Evolutionary conservation across 768 basidiomycete species (phyloP), one percentile per base, ranked within the genome.

Genomic region (Lentinula guzmanii): DNA sequence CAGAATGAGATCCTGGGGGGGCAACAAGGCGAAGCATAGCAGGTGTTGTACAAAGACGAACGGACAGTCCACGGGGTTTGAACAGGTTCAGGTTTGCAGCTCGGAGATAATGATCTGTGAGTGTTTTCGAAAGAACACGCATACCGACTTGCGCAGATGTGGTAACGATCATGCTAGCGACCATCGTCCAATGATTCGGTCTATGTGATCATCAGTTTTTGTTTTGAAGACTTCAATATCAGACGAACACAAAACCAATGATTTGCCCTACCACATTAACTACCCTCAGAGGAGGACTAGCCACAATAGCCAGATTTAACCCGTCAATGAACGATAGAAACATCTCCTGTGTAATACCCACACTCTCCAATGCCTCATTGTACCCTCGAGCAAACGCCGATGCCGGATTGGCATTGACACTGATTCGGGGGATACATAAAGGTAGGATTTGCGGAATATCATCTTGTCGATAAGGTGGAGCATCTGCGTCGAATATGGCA

Each of bases 151-250:
- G 45, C 1, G 68, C 67, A 43, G 48, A 54, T 9, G 62, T 62
- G 52, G 66, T 64, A 1, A 69, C 63, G 5, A 57, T 64, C 2
- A 50, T 54, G 13, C 65, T 61, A 8, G 69, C 68, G 5, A 69
- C 41, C 61, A 66, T 65, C 2, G 67, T 64, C 69, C 69, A 70
- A 46, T 70, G 67, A 35, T 68, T 66, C n/a, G 68, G 68, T 13
- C 67, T 67, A 34, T 16, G 33, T 52, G n/a, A 39, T 42, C 11
- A 42, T 31, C 28, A 24, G 21, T 28, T 5, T 6, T 34, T 45
- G 31, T 51, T 35, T 9, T 16, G 10, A 37, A 31, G 16, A 39
- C 15, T 11, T 13, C 5, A 43, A 46, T 31, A 28, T 18, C 31
- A 5, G 16, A 58, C 67, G 10, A 52, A 67, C 69, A 70, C 66